Evolutionary conservation across 2,329 filamentous ascomycete genomes (phyloP), one percentile per base, ranked within the genome.

Genomic region (Fusarium haematococcum): DNA sequence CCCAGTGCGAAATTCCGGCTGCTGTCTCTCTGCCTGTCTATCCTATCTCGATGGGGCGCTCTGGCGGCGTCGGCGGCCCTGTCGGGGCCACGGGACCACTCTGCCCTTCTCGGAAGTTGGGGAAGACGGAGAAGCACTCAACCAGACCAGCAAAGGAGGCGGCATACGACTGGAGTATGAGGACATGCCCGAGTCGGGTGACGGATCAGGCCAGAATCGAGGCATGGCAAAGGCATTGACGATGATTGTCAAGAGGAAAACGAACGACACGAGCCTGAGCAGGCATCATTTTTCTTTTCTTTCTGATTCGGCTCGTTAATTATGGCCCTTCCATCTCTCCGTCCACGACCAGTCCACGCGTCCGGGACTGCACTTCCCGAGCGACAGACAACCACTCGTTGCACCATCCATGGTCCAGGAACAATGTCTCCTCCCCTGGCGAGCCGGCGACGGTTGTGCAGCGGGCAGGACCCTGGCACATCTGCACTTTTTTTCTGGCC

Each of bases 161-260:
- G 45, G 48, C 77, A 75, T 77, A 70, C 75, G 67, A 78, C 74
- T 50, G 57, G 61, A 66, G 62, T 63, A 72, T 68, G 67, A 70
- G 72, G 63, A 73, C 74, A 74, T 70, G 68, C 43, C 69, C 60
- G 59, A 64, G 75, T 79, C 69, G 75, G 75, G 73, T 79, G 77
- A 79, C 75, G 70, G 67, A 78, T 79, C 77, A 79, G 77, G 69
- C 77, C 77, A 79, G 77, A 79, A 76, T 69, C 52, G 62, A 70
- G 65, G 45, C 65, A 68, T 67, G 62, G 35, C 50, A 69, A 73
- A 71, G 58, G 33, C 65, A 59, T 62, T 57, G 60, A 67, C 54
- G 62, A 63, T 65, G 25, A 52, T 67, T 71, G 56, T 70, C 70
- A 75, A 70, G 64, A 75, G 68, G 68, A 68, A 68, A 76, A 78